Conservation (phyloP, 2,329 filamentous ascomycete genomes). For the Aspergillus pseudoterreus region DNA sequence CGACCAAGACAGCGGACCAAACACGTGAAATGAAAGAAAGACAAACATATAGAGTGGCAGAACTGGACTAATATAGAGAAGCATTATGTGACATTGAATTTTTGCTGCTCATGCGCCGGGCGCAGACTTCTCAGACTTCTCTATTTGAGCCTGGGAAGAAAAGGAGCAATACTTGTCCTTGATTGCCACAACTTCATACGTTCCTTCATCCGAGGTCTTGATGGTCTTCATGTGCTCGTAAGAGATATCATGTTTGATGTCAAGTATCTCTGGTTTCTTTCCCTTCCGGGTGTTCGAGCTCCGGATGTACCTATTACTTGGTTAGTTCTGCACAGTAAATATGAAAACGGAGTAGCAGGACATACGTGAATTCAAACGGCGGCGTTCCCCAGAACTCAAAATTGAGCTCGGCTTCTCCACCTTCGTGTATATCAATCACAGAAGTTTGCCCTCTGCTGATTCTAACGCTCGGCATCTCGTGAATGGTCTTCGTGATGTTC, state of each 20-base stretch:
- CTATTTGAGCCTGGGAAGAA: slow-evolving; percentile 63
- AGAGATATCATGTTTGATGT: slow-evolving; percentile 84
- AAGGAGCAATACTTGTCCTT: slow-evolving; percentile 92
- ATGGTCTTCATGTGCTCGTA: slow-evolving; percentile 78
- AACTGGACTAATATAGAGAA: not conserved
- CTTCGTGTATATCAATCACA: slow-evolving; percentile 92
- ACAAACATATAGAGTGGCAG: not conserved
- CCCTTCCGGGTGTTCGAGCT: slow-evolving; percentile 79
- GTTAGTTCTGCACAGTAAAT: slow-evolving; percentile 10
- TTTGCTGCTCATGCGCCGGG: slow-evolving; percentile 13
- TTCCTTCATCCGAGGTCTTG: slow-evolving; percentile 86
- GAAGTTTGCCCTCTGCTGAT: slow-evolving; percentile 80
- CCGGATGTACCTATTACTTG: slow-evolving; percentile 64
- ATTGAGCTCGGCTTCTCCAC: slow-evolving; percentile 84
- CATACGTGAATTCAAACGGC: slow-evolving; percentile 88
- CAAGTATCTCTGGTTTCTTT: slow-evolving; percentile 74
- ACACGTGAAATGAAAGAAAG: not conserved
- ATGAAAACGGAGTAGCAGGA: slow-evolving; percentile 7
- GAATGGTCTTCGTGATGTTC: slow-evolving; percentile 76
- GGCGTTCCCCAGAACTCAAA: slow-evolving; percentile 96
- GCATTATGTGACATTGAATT: slow-evolving; percentile 15
- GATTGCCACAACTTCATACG: slow-evolving; percentile 94
- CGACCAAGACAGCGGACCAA: slow-evolving; percentile 9
- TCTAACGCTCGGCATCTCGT: slow-evolving; percentile 85
- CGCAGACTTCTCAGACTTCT: slow-evolving; percentile 42